phyloP scores from a whole-genome alignment of 164 flowering plant species.

The Annona cherimola region DNA sequence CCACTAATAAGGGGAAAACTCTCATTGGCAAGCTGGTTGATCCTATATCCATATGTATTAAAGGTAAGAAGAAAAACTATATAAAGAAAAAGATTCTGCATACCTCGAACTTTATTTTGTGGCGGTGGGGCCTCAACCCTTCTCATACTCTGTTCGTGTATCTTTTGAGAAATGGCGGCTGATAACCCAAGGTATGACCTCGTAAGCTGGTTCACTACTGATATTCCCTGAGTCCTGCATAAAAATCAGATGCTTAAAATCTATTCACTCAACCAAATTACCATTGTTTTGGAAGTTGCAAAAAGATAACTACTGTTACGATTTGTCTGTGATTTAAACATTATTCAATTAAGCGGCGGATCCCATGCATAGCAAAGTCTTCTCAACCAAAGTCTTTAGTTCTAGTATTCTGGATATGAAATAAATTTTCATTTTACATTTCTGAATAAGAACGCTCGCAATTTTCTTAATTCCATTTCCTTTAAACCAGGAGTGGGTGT shows the following conservation, averaged over 20 bases:
- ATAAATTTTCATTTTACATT: background rate
- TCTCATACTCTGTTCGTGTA: slow-evolving; percentile 14
- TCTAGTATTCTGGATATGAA: background rate
- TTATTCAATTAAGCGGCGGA: background rate
- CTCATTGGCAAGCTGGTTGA: no score
- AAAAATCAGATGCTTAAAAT: background rate
- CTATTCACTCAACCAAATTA: background rate
- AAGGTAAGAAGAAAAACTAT: background rate
- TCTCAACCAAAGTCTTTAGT: background rate
- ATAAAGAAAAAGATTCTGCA: background rate
- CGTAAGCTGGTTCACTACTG: slow-evolving; percentile 25
- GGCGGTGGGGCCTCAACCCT: slow-evolving; percentile 5
- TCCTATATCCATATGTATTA: no score
- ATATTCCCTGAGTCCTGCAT: slow-evolving; percentile 28
- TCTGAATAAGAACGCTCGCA: no score
- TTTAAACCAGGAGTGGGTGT: no score
- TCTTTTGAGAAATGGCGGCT: slow-evolving; percentile 23
- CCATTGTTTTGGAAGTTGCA: background rate
- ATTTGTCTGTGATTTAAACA: background rate
- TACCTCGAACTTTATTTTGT: slow-evolving; percentile 17
- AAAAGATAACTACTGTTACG: no score
- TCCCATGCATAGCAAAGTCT: background rate
- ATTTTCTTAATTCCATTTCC: background rate
- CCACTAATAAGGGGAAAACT: no score
- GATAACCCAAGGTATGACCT: slow-evolving; percentile 28